These are phyloP conservation scores for Paracamarosporium sp. DNA, from an alignment of 2,329 filamentous ascomycete genomes.

Conservation along the genomic window DNA sequence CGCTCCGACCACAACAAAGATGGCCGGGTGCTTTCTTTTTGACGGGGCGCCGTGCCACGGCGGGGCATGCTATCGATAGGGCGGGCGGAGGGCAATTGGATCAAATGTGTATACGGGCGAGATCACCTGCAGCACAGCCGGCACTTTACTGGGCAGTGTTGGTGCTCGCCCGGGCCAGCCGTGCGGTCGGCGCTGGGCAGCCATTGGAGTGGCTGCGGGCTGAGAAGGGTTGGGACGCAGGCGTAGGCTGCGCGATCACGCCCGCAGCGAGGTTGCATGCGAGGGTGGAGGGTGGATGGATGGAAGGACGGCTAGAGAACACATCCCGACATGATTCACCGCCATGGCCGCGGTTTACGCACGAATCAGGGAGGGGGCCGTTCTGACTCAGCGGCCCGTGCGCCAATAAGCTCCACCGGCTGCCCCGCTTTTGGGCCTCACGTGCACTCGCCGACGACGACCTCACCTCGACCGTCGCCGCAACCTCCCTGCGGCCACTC, in stretches of 20 bases:
- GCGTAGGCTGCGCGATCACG: constrained; percentile 14
- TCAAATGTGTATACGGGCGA: constrained; percentile 5
- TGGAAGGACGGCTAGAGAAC: constrained; percentile 21
- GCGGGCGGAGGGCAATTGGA: constrained; percentile 5
- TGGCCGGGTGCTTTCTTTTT: constrained; percentile 25
- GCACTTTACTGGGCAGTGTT: constrained; percentile 19
- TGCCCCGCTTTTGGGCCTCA: constrained; percentile 17
- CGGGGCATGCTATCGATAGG: constrained; percentile 30
- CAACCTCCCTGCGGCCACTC: constrained; percentile 15
- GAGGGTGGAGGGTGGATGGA: constrained; percentile 16
- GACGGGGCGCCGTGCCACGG: constrained; percentile 27
- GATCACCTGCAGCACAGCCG: constrained; percentile 18
- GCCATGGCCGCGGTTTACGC: constrained; percentile 13
- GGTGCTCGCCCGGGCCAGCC: constrained; percentile 13
- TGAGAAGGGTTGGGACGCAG: constrained; percentile 14
- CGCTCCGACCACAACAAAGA: constrained; percentile 16
- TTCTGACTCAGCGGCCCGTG: constrained; percentile 25
- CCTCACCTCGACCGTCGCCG: neutral
- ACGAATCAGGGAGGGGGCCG: constrained; percentile 1
- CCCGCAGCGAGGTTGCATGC: constrained; percentile 22
- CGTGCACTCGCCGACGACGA: constrained; percentile 7
- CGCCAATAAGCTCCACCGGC: constrained; percentile 11
- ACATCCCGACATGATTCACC: constrained; percentile 16
- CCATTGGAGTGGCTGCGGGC: constrained; percentile 30
- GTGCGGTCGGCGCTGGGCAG: constrained; percentile 21